Evolutionary conservation across 345 rosid genomes (phyloP).

Genomic region (Crucihimalaya himalaica): DNA sequence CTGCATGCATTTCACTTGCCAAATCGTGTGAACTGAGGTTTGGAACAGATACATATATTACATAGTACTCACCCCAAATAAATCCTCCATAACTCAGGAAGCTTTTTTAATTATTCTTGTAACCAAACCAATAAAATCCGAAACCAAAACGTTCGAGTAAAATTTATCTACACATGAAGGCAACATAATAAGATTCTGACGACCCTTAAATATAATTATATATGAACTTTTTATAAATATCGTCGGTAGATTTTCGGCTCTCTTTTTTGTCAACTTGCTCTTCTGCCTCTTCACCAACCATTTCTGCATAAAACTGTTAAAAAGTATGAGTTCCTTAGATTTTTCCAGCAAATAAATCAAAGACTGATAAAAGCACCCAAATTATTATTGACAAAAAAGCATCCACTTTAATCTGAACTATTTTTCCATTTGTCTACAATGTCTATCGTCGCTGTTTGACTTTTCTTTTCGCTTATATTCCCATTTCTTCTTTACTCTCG

Average conservation of each 20-base stretch:
- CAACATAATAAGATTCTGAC: too few relatives aligned
- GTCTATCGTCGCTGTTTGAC: constrained; percentile 27
- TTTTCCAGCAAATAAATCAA: constrained; percentile 15
- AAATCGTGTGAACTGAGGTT: too few relatives aligned
- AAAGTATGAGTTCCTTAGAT: neutral
- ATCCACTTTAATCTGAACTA: constrained; percentile 1
- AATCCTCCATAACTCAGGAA: too few relatives aligned
- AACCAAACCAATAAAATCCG: too few relatives aligned
- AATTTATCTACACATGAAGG: too few relatives aligned
- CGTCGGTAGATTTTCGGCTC: neutral
- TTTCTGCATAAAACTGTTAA: neutral
- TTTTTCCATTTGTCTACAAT: constrained; percentile 16
- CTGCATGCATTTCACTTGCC: too few relatives aligned
- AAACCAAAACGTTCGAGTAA: too few relatives aligned
- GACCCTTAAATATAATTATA: neutral
- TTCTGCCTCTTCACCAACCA: neutral
- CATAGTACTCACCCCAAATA: too few relatives aligned
- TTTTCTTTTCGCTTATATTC: constrained; percentile 2
- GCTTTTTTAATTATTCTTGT: too few relatives aligned
- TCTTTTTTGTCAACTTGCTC: neutral
- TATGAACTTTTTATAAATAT: neutral
- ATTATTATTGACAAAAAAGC: neutral
- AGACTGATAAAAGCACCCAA: neutral
- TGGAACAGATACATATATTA: too few relatives aligned
- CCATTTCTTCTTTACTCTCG: constrained; percentile 6